phyloP scores from a whole-genome alignment of 2,329 filamentous ascomycete genomes.

The Colletotrichum sp. region DNA sequence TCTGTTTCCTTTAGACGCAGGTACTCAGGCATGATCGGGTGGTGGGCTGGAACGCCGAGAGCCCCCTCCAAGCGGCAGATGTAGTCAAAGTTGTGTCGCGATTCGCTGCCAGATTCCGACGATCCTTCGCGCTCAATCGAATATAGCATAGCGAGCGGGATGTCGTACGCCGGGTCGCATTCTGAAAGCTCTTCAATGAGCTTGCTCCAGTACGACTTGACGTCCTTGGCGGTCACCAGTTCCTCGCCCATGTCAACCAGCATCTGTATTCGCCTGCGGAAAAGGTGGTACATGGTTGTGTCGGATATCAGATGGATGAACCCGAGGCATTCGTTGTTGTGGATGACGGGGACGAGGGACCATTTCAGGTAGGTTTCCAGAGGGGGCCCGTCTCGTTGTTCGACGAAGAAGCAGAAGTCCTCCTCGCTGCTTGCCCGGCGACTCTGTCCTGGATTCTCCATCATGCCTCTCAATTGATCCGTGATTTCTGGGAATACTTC shows the following conservation, averaged over 20 bases:
- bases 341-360: conserved; percentile 50
- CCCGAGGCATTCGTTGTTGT: conserved; percentile 45
- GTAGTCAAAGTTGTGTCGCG: conserved; percentile 32
- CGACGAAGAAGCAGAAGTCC: conserved; percentile 50
- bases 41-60: conserved; percentile 47
- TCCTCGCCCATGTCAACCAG: conserved; percentile 51
- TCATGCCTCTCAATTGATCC: conserved; percentile 49
- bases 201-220: conserved; percentile 52
- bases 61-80: conserved; percentile 48
- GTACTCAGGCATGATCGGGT: conserved; percentile 42
- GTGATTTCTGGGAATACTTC: conserved; percentile 55
- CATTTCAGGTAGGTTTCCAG: conserved; percentile 55
- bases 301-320: conserved; percentile 53
- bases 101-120: conserved; percentile 24
- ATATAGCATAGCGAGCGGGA: conserved; percentile 56
- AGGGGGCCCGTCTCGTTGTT: conserved; percentile 40
- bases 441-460: conserved; percentile 34
- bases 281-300: conserved; percentile 49
- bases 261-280: conserved; percentile 54
- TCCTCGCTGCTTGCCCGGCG: conserved; percentile 41
- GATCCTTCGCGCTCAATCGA: conserved; percentile 47
- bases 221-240: conserved; percentile 45
- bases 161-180: conserved; percentile 50
- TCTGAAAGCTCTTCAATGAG: conserved; percentile 46
- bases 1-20: conserved; percentile 40